Evolutionary conservation across 2,329 filamentous ascomycete genomes (phyloP).

Genomic region (Fusarium robinianum): DNA sequence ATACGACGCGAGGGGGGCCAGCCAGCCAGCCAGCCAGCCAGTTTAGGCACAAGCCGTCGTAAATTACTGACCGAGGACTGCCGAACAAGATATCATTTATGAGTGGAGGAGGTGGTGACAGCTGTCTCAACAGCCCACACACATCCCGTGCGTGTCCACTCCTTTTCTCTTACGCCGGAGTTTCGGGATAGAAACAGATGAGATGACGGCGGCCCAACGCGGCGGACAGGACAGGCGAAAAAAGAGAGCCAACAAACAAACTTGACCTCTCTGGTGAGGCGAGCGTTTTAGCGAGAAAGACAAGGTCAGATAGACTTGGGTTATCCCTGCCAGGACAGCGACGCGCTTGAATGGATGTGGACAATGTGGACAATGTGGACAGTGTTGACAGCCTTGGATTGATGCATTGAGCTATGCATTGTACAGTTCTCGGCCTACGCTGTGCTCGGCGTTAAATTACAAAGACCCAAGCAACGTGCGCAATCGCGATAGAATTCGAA

Average conservation of each 20-base stretch:
- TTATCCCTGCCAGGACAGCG: conserved; percentile 22
- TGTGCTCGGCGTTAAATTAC: conserved; percentile 30
- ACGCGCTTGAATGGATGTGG: conserved; percentile 22
- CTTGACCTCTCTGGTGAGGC: conserved; percentile 19
- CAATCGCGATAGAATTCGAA: conserved; percentile 23
- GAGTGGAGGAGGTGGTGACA: no score
- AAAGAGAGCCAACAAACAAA: not conserved
- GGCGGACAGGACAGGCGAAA: not conserved
- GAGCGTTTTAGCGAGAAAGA: conserved; percentile 8
- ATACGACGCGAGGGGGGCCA: no score
- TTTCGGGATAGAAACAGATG: no score
- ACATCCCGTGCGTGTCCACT: no score
- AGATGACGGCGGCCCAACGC: no score
- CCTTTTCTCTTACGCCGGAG: no score
- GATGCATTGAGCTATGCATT: conserved; percentile 29
- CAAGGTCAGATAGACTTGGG: conserved; percentile 20
- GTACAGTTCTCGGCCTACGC: conserved; percentile 17
- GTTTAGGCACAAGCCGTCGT: no score
- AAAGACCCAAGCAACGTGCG: conserved; percentile 16
- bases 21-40: no score
- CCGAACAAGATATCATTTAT: no score
- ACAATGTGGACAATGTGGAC: conserved; percentile 20
- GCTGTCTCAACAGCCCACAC: no score
- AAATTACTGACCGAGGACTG: no score
- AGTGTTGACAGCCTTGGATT: conserved; percentile 15